Percentiles rank a stretch among this genome's conserved stretches.
Evolutionary conservation across 345 rosid species (phyloP).

Genomic region (Eutrema yunnanense): DNA sequence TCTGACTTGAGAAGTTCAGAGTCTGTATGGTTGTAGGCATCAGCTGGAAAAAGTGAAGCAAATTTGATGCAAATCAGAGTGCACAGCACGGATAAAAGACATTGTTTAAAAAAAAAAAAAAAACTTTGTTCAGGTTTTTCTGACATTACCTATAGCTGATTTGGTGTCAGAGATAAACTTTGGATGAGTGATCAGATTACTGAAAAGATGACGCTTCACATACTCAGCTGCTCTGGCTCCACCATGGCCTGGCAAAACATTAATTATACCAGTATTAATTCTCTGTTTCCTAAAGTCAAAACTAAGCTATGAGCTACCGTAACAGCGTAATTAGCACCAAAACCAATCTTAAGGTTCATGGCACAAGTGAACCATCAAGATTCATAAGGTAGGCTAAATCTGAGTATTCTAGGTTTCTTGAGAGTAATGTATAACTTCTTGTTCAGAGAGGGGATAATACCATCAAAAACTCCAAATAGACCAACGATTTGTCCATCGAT

Average conservation of each 20-base stretch:
- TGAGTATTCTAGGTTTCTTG: neutral
- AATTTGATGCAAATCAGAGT: conserved; percentile 6
- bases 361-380: neutral
- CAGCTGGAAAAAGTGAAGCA: conserved; percentile 43
- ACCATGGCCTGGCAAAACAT: conserved; percentile 69
- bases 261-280: neutral
- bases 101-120: neutral
- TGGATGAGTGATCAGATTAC: conserved; percentile 89
- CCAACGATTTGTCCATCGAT: conserved; percentile 94
- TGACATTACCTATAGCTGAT: conserved; percentile 72
- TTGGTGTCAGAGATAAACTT: conserved; percentile 89
- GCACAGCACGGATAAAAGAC: neutral
- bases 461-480: conserved; percentile 97
- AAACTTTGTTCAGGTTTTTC: neutral
- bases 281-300: neutral
- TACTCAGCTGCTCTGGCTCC: conserved; percentile 99
- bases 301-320: neutral
- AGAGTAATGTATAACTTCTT: neutral
- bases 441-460: conserved; percentile 27
- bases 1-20: conserved; percentile 85
- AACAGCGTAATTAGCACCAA: neutral
- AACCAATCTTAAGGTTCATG: neutral
- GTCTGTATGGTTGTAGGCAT: conserved; percentile 85
- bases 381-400: neutral
- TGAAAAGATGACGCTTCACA: conserved; percentile 88